Evolutionary conservation across 2,329 filamentous ascomycete species (phyloP).

Genomic region (Dothideomycetidae sp.): DNA sequence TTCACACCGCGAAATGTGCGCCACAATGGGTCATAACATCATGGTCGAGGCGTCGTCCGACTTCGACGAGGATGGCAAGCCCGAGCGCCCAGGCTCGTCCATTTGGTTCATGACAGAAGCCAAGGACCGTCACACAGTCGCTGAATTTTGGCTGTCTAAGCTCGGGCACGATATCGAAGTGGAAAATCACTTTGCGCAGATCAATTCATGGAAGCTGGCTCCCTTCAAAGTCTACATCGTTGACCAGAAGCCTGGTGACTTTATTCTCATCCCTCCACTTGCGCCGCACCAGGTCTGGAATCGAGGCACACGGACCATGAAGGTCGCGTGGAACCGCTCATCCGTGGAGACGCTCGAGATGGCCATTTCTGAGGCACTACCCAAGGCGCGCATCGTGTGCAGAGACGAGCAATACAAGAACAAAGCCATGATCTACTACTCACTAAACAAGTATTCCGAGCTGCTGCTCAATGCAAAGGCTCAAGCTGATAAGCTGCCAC

Average conservation of each 20-base stretch:
- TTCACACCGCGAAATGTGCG: constrained; percentile 94
- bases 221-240: constrained; percentile 88
- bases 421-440: constrained; percentile 87
- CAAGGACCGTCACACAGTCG: constrained; percentile 77
- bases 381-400: constrained; percentile 79
- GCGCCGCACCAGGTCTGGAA: constrained; percentile 99
- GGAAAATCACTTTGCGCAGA: constrained; percentile 89
- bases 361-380: constrained; percentile 73
- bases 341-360: constrained; percentile 82
- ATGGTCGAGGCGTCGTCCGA: constrained; percentile 80
- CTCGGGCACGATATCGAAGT: constrained; percentile 94
- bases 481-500: constrained; percentile 26
- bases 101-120: constrained; percentile 99
- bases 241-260: constrained; percentile 79
- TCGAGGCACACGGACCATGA: constrained; percentile 85
- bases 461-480: constrained; percentile 45
- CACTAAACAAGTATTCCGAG: constrained; percentile 60
- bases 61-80: constrained; percentile 52
- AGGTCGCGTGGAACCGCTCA: constrained; percentile 94
- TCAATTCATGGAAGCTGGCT: constrained; percentile 89
- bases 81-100: constrained; percentile 65
- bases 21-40: constrained; percentile 87
- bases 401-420: constrained; percentile 98
- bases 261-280: constrained; percentile 82
- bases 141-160: constrained; percentile 86